Evolutionary conservation across 768 basidiomycete genomes (phyloP), one percentile per base, ranked within the genome.

Genomic region (Mycena polygramma): DNA sequence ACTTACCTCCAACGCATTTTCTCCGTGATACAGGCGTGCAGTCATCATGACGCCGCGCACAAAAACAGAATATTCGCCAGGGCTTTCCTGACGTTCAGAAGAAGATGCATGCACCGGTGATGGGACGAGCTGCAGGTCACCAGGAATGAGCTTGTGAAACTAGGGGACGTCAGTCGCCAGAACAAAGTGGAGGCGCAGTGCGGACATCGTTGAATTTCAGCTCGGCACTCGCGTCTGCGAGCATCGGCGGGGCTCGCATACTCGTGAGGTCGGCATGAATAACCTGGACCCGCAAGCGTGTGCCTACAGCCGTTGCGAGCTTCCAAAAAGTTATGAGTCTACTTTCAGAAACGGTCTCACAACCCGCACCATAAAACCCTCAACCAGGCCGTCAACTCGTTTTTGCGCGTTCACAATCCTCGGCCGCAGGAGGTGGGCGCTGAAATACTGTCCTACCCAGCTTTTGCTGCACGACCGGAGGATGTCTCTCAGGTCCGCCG

Each of bases 81-180:
- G 52, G 26, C 26, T 19, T 45, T 35, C 52, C 43, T 6, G 41
- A 39, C 15, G 8, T 61, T 53, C 52, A 45, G 53, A 20, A 22
- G 41, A 22, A 17, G 41, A 14, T 45, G 4, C 49, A 54, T 19
- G 41, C 26, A 5, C 30, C 10, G n/a, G 37, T 11, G 63, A 53
- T 19, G 41, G 17, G 19, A 55, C 2, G 30, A 64, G 51, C 26
- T 64, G 52, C 26, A 64, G 7, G 39, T 64, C 63, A 36, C 41
- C 63, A 36, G 63, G 63, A 45, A 64, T 64, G 63, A 64, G 43
- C n/a, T 46, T 11, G 43, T 64, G 30, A 46, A 54, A 64, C 63
- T 63, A 63, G 17, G 43, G 2, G 22, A 53, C 2, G 6, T 41
- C 14, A 37, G 37, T 51, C 4, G 7, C 39, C 8, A 37, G 15